phyloP scores from a whole-genome alignment of 139 green algal species.

The Picochlorum sp. region DNA sequence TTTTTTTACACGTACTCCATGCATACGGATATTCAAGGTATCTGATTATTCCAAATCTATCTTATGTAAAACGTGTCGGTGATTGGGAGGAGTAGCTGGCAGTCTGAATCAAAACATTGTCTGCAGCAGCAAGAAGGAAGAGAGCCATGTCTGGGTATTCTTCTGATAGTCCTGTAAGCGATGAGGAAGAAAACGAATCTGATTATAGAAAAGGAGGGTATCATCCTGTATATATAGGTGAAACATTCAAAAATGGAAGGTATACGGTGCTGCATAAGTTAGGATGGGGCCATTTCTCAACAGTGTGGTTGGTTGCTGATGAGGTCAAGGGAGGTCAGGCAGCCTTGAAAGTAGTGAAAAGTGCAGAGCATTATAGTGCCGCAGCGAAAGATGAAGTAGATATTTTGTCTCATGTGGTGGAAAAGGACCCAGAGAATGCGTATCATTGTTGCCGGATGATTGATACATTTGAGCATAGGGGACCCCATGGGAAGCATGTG shows the following conservation, averaged over 20 bases:
- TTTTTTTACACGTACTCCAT: too few species aligned
- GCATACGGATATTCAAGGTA: too few species aligned
- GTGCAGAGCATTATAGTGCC: slow-evolving; percentile 90
- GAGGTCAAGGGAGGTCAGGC: slow-evolving; percentile 25
- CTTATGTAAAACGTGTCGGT: too few species aligned
- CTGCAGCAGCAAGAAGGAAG: slow-evolving; percentile 17
- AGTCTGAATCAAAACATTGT: neutral
- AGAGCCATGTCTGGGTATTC: slow-evolving; percentile 5
- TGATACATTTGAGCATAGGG: slow-evolving; percentile 90
- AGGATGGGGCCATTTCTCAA: slow-evolving; percentile 99
- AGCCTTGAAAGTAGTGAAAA: slow-evolving; percentile 88
- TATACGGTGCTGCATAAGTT: slow-evolving; percentile 93
- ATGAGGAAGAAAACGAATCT: slow-evolving; percentile 34
- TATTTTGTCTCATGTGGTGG: slow-evolving; percentile 70
- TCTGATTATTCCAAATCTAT: too few species aligned
- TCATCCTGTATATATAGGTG: slow-evolving; percentile 81
- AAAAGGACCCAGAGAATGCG: slow-evolving; percentile 47
- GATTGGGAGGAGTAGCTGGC: too few species aligned
- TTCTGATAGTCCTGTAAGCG: slow-evolving; percentile 17
- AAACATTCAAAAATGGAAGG: slow-evolving; percentile 76
- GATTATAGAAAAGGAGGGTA: slow-evolving; percentile 78
- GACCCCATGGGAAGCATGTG: slow-evolving; percentile 86
- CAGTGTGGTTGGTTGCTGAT: slow-evolving; percentile 89
- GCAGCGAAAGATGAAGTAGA: slow-evolving; percentile 93
- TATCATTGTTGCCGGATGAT: slow-evolving; percentile 65